Conservation (phyloP, 2,329 filamentous ascomycete species). For the Celoporthe dispersa region DNA sequence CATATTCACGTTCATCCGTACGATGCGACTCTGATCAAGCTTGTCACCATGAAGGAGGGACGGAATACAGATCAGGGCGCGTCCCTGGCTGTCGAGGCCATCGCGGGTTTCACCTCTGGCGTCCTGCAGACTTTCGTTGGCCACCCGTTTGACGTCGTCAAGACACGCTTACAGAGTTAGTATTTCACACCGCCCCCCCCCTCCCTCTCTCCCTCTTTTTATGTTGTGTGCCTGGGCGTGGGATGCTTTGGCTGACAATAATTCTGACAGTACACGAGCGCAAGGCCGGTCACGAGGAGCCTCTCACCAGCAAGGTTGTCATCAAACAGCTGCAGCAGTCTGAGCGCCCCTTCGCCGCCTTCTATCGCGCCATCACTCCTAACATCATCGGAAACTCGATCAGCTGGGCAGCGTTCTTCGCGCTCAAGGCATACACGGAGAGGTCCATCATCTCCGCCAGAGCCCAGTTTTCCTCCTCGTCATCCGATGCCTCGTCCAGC, state of each 20-base stretch:
- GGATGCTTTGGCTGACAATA: not conserved
- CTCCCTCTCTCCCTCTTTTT: no score
- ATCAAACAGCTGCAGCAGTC: slow-evolving; percentile 53
- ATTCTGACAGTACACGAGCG: slow-evolving; percentile 47
- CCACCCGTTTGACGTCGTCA: slow-evolving; percentile 93
- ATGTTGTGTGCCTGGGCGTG: not conserved
- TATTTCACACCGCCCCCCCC: no score
- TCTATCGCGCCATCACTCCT: slow-evolving; percentile 88
- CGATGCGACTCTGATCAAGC: slow-evolving; percentile 25
- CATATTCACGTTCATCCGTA: not conserved
- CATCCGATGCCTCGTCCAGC: slow-evolving; percentile 16
- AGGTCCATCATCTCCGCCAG: slow-evolving; percentile 45
- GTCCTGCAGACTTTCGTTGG: slow-evolving; percentile 83
- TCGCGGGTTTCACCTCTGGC: slow-evolving; percentile 89
- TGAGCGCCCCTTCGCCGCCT: slow-evolving; percentile 65
- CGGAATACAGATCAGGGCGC: slow-evolving; percentile 58
- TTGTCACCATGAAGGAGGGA: slow-evolving; percentile 34
- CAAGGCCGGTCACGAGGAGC: slow-evolving; percentile 47
- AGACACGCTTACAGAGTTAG: slow-evolving; percentile 90
- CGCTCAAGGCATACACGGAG: slow-evolving; percentile 67
- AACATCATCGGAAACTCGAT: slow-evolving; percentile 90
- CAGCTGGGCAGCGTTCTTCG: slow-evolving; percentile 92
- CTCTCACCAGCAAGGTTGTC: slow-evolving; percentile 55
- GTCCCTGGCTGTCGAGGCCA: slow-evolving; percentile 82
- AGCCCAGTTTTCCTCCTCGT: slow-evolving; percentile 27